Base-by-base conservation (phyloP, 2,329 filamentous ascomycete species). In the Curvularia verruculosa region DNA sequence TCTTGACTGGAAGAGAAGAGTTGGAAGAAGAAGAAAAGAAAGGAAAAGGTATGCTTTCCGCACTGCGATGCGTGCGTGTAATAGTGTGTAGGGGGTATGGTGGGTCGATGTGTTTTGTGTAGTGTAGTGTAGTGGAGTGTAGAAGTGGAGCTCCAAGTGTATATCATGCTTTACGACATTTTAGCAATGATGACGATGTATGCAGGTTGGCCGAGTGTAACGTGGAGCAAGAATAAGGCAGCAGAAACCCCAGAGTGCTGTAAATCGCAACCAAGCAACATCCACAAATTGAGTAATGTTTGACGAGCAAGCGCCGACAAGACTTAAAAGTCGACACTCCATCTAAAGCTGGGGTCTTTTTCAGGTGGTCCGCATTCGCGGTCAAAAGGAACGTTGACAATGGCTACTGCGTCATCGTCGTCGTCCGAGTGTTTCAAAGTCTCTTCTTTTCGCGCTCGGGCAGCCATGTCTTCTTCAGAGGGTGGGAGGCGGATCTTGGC, bases 271-370 rank as follows among this genome's bases (percentile, higher is more conserved):
- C 15, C n/a, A 15, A 41, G 34, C 13, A 26, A 8, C 3, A 26
- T n/a, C 12, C 12, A 13, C 19, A 28, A 15, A 34, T 26, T 8
- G 26, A 9, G 26, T 29, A 29, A 9, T 29, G 26, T 29, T 26
- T 9, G 10, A n/a, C 8, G 31, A 10, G 28, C 13, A 24, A 19
- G n/a, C 34, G 28, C 31, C 7, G 47, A 50, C 36, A 19, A 5
- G 13, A 39, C 13, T 46, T 52, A 80, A 51, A 80, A 75, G 54
- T 80, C 78, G 49, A 80, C 78, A 58, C 72, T 79, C 77, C 77
- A 79, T 52, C 77, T 59, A 59, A 77, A 68, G 39, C 67, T 66
- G 1, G 75, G 73, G 58, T 79, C 77, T 15, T 75, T 66, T 54
- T 71, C 71, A 9, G 59, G 70, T 51, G 59, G 69, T 40, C 70